These are phyloP conservation scores for Podaxis sp. DNA, from an alignment of 768 basidiomycete species.

Conservation along the genomic window DNA sequence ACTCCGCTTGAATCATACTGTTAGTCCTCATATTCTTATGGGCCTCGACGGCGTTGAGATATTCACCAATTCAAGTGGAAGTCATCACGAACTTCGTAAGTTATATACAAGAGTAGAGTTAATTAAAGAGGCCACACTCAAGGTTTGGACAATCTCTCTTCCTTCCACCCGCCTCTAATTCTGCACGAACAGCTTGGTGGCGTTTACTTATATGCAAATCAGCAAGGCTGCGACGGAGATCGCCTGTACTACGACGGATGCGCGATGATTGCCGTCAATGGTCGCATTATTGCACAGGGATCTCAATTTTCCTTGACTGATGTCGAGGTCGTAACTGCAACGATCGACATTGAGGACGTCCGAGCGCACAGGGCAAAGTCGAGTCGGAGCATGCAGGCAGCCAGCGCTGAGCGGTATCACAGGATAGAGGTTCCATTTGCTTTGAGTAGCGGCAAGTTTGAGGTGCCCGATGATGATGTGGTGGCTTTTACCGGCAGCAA, in stretches of 20 bases:
- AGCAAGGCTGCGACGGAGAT: constrained; percentile 98
- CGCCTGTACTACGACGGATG: constrained; percentile 98
- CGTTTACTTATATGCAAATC: constrained; percentile 96
- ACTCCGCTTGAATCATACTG: not conserved
- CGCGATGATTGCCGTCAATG: constrained; percentile 94
- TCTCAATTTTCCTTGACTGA: constrained; percentile 95
- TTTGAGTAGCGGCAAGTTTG: constrained; percentile 72
- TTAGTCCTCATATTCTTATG: constrained; percentile 95
- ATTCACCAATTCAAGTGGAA: constrained; percentile 97
- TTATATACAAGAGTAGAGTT: constrained; percentile 87
- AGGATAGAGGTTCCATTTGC: constrained; percentile 82
- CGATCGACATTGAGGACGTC: constrained; percentile 96
- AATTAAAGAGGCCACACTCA: constrained; percentile 95
- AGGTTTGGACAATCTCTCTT: constrained; percentile 45
- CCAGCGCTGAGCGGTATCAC: constrained; percentile 68
- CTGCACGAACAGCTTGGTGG: constrained; percentile 75
- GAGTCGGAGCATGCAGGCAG: constrained; percentile 90
- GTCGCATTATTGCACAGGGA: constrained; percentile 89
- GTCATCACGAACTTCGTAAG: constrained; percentile 98
- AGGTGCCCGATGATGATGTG: constrained; percentile 51
- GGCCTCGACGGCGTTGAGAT: constrained; percentile 98
- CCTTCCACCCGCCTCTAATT: constrained; percentile 2
- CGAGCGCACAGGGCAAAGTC: constrained; percentile 83
- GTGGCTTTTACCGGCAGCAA: constrained; percentile 35
- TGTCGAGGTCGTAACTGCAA: constrained; percentile 95